These are phyloP conservation scores for Lasiodiplodia theobromae DNA, from an alignment of 2,329 filamentous ascomycete genomes.

Conservation along the genomic window DNA sequence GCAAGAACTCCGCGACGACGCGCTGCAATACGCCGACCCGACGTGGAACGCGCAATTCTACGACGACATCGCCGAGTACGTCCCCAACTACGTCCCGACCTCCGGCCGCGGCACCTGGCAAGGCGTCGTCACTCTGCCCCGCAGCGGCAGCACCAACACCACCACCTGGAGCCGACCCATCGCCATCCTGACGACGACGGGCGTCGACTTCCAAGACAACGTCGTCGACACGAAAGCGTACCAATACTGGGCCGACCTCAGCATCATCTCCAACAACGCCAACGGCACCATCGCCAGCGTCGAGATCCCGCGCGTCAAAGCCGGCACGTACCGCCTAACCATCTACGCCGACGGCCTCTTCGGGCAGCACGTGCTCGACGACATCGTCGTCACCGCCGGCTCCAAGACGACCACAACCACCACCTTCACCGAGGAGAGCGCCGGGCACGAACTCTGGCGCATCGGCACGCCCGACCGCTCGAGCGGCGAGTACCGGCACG, in stretches of 20 bases:
- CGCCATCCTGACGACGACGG: constrained; percentile 62
- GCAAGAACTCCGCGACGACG: constrained; percentile 61
- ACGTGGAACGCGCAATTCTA: constrained; percentile 67
- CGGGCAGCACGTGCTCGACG: constrained; percentile 65
- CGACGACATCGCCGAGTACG: constrained; percentile 66
- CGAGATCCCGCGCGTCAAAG: constrained; percentile 61
- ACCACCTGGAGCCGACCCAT: constrained; percentile 55
- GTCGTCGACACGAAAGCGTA: constrained; percentile 61
- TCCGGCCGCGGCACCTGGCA: constrained; percentile 59
- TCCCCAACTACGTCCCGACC: constrained; percentile 66
- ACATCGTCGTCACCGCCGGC: constrained; percentile 54
- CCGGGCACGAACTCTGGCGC: constrained; percentile 67
- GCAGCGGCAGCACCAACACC: constrained; percentile 26
- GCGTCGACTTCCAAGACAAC: constrained; percentile 66
- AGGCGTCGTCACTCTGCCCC: constrained; percentile 60
- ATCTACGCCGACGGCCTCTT: constrained; percentile 69
- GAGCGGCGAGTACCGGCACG: constrained; percentile 67
- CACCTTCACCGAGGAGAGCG: constrained; percentile 62
- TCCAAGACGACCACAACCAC: constrained; percentile 49
- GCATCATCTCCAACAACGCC: constrained; percentile 34
- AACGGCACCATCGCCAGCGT: constrained; percentile 48
- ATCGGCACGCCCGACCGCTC: constrained; percentile 69
- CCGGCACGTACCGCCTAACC: constrained; percentile 67
- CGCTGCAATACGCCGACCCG: constrained; percentile 58
- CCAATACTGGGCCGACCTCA: constrained; percentile 65